These are phyloP conservation scores for Leishmania guyanensis DNA, from an alignment of 208 protist genomes.

Conservation along the genomic window DNA sequence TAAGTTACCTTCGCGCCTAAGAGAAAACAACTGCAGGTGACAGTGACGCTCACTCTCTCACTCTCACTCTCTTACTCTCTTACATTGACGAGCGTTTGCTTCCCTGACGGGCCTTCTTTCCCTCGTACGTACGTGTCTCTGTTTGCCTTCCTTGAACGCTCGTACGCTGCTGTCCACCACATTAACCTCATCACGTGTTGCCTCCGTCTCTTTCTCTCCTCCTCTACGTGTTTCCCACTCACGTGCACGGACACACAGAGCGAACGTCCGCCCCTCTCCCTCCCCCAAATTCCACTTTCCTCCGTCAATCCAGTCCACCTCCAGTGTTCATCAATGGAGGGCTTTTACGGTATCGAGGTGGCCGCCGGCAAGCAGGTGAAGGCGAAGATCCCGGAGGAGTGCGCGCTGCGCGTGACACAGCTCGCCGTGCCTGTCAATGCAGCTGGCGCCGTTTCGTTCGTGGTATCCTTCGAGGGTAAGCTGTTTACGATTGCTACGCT, in stretches of 20 bases:
- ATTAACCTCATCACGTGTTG: not conserved
- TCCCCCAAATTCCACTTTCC: not conserved
- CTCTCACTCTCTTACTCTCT: not conserved
- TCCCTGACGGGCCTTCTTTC: too few relatives aligned
- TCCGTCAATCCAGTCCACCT: not conserved
- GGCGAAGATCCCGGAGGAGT: constrained; percentile 83
- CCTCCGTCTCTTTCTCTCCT: not conserved
- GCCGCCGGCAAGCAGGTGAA: constrained; percentile 75
- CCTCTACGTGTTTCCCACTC: not conserved
- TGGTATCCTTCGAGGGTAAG: constrained; percentile 84
- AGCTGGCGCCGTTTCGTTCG: constrained; percentile 67
- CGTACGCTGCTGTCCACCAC: not conserved
- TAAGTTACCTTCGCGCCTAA: not conserved
- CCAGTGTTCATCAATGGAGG: constrained; percentile 63
- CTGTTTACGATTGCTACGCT: constrained; percentile 89
- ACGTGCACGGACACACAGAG: not conserved
- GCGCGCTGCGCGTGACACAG: constrained; percentile 86
- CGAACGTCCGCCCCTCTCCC: not conserved
- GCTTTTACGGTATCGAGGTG: constrained; percentile 87
- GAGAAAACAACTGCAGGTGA: not conserved
- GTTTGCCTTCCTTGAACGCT: not conserved
- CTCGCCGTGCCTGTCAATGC: constrained; percentile 86
- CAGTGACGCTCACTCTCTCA: not conserved
- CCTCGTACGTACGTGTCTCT: too few relatives aligned
- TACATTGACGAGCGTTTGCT: not conserved